Evolutionary conservation across 2,329 filamentous ascomycete species (phyloP).

Genomic region (Calonectria hawksworthii): DNA sequence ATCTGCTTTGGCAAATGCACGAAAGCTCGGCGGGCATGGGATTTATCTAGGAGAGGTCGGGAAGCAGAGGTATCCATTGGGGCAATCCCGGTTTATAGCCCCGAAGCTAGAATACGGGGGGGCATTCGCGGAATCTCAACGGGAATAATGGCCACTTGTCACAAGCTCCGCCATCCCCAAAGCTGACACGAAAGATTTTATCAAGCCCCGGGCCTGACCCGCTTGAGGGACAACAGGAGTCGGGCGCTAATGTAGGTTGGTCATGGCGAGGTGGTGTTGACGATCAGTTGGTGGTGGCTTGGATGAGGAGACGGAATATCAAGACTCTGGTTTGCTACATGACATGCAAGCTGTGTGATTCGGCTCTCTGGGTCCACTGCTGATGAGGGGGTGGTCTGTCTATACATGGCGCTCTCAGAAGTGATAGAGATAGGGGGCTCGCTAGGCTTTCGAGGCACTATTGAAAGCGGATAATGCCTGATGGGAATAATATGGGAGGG

Average conservation of each 20-base stretch:
- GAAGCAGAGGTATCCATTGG: slow-evolving; percentile 31
- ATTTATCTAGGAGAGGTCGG: slow-evolving; percentile 2
- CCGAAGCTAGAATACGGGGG: slow-evolving; percentile 33
- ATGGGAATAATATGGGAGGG: slow-evolving; percentile 6
- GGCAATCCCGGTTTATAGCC: slow-evolving; percentile 39
- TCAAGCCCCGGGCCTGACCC: slow-evolving; percentile 30
- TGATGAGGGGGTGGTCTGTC: background rate
- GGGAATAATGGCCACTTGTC: slow-evolving; percentile 42
- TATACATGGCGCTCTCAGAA: slow-evolving; percentile 6
- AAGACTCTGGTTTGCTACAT: background rate
- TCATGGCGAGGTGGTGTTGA: slow-evolving; percentile 22
- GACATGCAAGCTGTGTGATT: background rate
- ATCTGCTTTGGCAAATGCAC: background rate
- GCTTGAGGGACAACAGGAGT: slow-evolving; percentile 33
- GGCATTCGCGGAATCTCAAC: slow-evolving; percentile 44
- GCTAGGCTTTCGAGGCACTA: slow-evolving; percentile 5
- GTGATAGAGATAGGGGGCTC: slow-evolving; percentile 10
- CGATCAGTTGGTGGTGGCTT: slow-evolving; percentile 23
- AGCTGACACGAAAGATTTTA: slow-evolving; percentile 23
- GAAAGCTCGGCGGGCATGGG: background rate
- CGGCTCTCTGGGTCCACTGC: background rate
- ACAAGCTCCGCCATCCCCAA: slow-evolving; percentile 35
- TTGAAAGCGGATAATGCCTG: slow-evolving; percentile 10
- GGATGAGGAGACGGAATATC: slow-evolving; percentile 12
- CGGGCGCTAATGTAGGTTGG: slow-evolving; percentile 36